Evolutionary conservation across 2,329 filamentous ascomycete species (phyloP).

Genomic region (Colletotrichum truncatum): DNA sequence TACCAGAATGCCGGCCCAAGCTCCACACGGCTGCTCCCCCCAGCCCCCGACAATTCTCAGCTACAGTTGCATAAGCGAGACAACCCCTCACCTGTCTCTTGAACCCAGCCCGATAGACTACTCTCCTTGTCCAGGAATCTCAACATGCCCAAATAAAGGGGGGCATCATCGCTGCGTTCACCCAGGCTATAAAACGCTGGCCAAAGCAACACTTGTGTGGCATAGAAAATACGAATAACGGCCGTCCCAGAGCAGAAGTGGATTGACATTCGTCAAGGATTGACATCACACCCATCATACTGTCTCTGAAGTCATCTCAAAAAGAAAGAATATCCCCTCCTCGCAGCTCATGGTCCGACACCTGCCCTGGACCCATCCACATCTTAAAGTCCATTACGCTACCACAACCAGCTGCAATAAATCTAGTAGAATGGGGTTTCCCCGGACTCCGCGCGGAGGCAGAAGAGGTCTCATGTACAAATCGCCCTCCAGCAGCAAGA

Average conservation of each 20-base stretch:
- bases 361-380: conserved; percentile 26
- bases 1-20: neutral
- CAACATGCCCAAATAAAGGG: too few species aligned
- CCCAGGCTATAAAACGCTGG: too few species aligned
- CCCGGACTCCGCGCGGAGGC: conserved; percentile 14
- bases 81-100: neutral
- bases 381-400: conserved; percentile 19
- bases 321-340: neutral
- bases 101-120: neutral
- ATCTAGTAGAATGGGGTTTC: conserved; percentile 1
- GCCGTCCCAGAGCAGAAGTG: too few species aligned
- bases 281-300: conserved; percentile 4
- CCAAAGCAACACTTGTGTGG: too few species aligned
- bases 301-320: neutral
- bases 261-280: too few species aligned
- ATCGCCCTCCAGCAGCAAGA: neutral
- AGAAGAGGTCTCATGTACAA: conserved; percentile 15
- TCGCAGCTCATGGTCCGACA: conserved; percentile 20
- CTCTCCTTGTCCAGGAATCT: too few species aligned
- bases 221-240: too few species aligned
- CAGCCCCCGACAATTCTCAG: neutral
- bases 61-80: neutral
- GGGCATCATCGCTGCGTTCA: too few species aligned
- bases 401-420: neutral
- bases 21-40: conserved; percentile 3